These are phyloP conservation scores for Microbotryomycetes sp. DNA, from an alignment of 1,284 basidiomycete species.

Conservation along the genomic window DNA sequence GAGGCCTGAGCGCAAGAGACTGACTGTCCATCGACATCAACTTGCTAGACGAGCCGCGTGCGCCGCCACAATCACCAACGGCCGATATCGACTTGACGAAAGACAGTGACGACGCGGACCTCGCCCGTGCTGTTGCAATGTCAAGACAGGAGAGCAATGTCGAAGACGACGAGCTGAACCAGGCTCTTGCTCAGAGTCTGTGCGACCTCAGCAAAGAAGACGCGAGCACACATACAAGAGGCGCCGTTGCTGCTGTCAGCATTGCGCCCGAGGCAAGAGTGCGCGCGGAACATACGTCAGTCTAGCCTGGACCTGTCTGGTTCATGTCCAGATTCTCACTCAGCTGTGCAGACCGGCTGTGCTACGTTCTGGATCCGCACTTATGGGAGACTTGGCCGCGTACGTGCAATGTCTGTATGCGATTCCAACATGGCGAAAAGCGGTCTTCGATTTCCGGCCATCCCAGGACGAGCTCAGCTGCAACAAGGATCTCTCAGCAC, in stretches of 20 bases:
- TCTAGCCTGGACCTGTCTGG: too few relatives aligned
- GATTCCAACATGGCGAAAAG: constrained; percentile 15
- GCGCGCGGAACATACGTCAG: constrained; percentile 1
- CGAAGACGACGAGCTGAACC: constrained; percentile 10
- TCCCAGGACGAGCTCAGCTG: background rate
- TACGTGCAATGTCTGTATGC: constrained; percentile 26
- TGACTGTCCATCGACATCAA: background rate
- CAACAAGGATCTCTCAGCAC: background rate
- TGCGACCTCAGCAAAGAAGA: background rate
- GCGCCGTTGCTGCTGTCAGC: background rate
- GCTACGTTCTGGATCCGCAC: constrained; percentile 12
- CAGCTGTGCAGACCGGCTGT: constrained; percentile 3
- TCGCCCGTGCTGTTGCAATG: background rate
- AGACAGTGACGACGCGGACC: background rate
- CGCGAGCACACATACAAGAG: constrained; percentile 1
- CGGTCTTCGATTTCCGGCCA: constrained; percentile 12
- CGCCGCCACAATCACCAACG: background rate
- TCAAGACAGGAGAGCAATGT: background rate
- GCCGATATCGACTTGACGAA: background rate
- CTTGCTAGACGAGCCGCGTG: background rate
- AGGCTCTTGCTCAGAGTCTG: constrained; percentile 19
- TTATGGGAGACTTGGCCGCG: constrained; percentile 8
- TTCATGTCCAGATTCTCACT: background rate
- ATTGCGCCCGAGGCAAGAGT: constrained; percentile 14
- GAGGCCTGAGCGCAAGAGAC: too few relatives aligned